Percentiles rank a stretch among this genome's conserved stretches.
These are phyloP conservation scores for Rhexocercosporidium sp. DNA, from an alignment of 2,329 filamentous ascomycete genomes.

Conservation along the genomic window DNA sequence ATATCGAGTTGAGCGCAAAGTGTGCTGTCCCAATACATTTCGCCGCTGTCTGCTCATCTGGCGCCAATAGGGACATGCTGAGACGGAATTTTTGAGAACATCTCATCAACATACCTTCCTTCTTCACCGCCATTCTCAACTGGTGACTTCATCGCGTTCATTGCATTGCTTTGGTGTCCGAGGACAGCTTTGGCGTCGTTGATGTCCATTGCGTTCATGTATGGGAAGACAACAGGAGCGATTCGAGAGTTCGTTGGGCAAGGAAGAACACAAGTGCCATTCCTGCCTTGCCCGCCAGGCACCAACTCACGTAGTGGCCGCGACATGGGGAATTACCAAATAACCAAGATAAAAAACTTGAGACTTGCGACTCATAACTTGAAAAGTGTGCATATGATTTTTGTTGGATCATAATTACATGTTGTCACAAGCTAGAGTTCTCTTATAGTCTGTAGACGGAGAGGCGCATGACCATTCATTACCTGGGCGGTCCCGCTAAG, in stretches of 20 bases:
- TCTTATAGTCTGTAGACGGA: too few species aligned
- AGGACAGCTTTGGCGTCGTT: neutral
- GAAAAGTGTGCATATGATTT: too few species aligned
- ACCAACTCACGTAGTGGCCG: neutral
- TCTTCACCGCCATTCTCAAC: neutral
- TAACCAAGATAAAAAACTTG: too few species aligned
- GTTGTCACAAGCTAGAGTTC: too few species aligned
- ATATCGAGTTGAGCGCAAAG: neutral
- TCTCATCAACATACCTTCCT: constrained; percentile 13
- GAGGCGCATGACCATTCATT: too few species aligned
- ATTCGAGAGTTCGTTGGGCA: constrained; percentile 2
- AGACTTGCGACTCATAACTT: too few species aligned
- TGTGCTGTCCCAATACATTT: neutral
- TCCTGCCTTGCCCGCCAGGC: constrained; percentile 1
- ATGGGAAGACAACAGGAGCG: neutral
- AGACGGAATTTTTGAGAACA: neutral
- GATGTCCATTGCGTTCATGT: neutral
- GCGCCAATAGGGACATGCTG: neutral
- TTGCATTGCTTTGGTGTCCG: constrained; percentile 1
- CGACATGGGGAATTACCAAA: too few species aligned
- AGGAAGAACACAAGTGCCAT: neutral
- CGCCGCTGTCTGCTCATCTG: neutral
- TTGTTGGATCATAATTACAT: too few species aligned
- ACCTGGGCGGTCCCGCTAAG: too few species aligned
- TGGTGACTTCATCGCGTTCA: constrained; percentile 4